Base-by-base conservation (phyloP, 169 alveolate genomes). In the Cryptosporidium meleagridis region DNA sequence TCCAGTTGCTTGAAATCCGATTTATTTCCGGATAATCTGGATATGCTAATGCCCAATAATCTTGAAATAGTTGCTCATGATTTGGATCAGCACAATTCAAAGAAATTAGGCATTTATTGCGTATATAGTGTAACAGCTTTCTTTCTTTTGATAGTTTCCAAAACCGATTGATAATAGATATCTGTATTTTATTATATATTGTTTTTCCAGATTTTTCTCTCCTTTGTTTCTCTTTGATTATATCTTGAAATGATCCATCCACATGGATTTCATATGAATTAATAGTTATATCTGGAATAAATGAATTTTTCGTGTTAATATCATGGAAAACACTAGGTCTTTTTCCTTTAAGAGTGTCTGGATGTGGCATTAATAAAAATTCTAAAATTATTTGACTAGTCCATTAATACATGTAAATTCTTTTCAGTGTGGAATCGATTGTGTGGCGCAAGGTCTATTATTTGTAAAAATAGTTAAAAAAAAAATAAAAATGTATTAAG, bases 31-130 rank as follows among this genome's bases (percentile, higher is more conserved):
- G 89, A 80, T 61, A 44, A 16, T 80, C 67, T 26, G 89, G 89
- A 45, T 80, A 80, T 35, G 89, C 59, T 23, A 80, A 68, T 26
- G 89, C 55, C 89, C 89, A 80, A 62, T 80, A 80, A 44, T 80
- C 69, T 65, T 65, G 89, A 39, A 80, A 62, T 31, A 80, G 80
- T 45, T 62, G 75, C 29, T 80, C 89, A 58, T 80, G 89, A 21
- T 62, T 39, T 8, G 89, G 89, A 31, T 80, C 75, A 5, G 53
- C 18, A 65, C 80, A 51, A 62, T 62, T 62, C 23, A 80, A 41
- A n/a, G 89, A 31, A 29, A 62, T 65, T 44, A 39, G 52, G 62
- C 89, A 80, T 45, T 39, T 80, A 21, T 59, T 80, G 23, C 75
- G 72, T 3, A 80, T 18, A 21, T 6, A 41, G 10, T 58, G 14